phyloP scores from a whole-genome alignment of 768 basidiomycete genomes.

The Macrolepiota dolichaula region DNA sequence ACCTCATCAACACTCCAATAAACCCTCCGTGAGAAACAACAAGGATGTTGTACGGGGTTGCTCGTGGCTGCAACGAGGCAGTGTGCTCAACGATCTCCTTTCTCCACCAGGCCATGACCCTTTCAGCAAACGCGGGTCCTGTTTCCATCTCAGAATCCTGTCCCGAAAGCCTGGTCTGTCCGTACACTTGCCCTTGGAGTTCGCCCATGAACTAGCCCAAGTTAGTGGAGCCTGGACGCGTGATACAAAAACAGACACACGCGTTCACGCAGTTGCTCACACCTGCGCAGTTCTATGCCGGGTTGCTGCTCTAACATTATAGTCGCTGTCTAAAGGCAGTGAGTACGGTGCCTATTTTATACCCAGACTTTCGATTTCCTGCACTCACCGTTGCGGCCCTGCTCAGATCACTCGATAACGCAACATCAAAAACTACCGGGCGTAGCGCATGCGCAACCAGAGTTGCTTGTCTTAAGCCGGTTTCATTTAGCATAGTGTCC shows the following conservation, averaged over 20 bases:
- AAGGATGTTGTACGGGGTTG: constrained; percentile 42
- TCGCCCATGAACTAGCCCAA: constrained; percentile 53
- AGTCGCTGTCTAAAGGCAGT: constrained; percentile 55
- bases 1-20: constrained; percentile 50
- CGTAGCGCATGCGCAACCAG: constrained; percentile 53
- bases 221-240: not conserved
- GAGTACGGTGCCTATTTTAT: not conserved
- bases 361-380: not conserved
- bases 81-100: constrained; percentile 26
- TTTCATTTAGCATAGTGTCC: constrained; percentile 63
- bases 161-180: constrained; percentile 7
- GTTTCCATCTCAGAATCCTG: constrained; percentile 34
- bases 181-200: constrained; percentile 44
- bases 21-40: constrained; percentile 67
- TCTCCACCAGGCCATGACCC: constrained; percentile 66
- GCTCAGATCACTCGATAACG: constrained; percentile 69
- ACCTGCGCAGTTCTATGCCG: constrained; percentile 36
- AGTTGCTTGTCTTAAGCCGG: constrained; percentile 57
- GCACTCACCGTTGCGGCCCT: constrained; percentile 59
- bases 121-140: constrained; percentile 35
- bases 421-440: constrained; percentile 50
- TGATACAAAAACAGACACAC: constrained; percentile 31
- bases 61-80: constrained; percentile 11
- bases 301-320: constrained; percentile 56
- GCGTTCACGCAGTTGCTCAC: constrained; percentile 58